These are phyloP conservation scores for Zoysia japonica DNA, from an alignment of 176 grass and related monocot species.

Conservation along the genomic window DNA sequence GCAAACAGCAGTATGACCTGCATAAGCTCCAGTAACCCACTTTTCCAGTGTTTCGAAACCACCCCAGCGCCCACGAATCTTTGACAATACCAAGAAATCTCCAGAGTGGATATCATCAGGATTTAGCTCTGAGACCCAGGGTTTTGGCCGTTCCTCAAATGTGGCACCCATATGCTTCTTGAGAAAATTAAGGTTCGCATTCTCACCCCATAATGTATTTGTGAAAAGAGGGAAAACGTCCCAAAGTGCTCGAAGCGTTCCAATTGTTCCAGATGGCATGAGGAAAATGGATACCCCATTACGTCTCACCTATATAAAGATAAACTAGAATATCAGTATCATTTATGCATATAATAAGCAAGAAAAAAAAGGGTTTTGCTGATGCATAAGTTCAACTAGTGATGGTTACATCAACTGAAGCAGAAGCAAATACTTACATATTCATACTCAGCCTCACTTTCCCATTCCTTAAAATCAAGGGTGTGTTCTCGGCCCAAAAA, in stretches of 20 bases:
- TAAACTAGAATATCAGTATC: conserved; percentile 13
- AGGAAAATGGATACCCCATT: conserved; percentile 97
- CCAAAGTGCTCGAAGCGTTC: conserved; percentile 93
- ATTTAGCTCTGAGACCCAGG: conserved; percentile 89
- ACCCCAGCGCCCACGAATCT: conserved; percentile 94
- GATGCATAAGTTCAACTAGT: conserved; percentile 17
- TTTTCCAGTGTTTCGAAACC: conserved; percentile 97
- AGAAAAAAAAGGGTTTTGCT: not conserved
- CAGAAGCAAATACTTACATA: conserved; percentile 63
- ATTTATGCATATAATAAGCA: conserved; percentile 22
- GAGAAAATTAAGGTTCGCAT: conserved; percentile 78
- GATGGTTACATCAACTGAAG: conserved; percentile 7
- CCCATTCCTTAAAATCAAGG: conserved; percentile 87
- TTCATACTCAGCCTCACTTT: conserved; percentile 84
- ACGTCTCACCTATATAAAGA: conserved; percentile 70
- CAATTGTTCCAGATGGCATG: conserved; percentile 94
- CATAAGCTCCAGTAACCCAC: conserved; percentile 97
- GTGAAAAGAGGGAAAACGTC: conserved; percentile 92
- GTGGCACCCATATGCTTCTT: conserved; percentile 94
- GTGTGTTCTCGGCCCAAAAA: conserved; percentile 86
- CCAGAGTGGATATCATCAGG: conserved; percentile 85
- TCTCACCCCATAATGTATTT: conserved; percentile 90
- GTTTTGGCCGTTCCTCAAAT: conserved; percentile 83
- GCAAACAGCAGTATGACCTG: conserved; percentile 87
- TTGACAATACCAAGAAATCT: conserved; percentile 88